Conservation (phyloP, 2,329 filamentous ascomycete genomes). For the Scleromitrula shiraiana region DNA sequence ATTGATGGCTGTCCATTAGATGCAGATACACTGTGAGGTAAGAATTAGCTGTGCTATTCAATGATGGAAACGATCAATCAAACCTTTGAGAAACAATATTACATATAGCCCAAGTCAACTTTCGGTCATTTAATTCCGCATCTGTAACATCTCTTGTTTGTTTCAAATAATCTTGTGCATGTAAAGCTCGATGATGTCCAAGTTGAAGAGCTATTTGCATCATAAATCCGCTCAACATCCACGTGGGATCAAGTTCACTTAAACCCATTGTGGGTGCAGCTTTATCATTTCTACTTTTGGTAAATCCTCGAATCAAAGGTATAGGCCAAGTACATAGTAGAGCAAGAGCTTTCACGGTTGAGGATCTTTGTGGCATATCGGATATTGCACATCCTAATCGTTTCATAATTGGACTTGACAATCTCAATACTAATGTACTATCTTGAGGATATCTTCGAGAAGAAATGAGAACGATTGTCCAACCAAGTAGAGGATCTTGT, state of each 20-base stretch:
- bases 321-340: slow-evolving; percentile 27
- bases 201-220: slow-evolving; percentile 25
- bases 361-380: slow-evolving; percentile 16
- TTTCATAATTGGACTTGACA: slow-evolving; percentile 13
- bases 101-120: slow-evolving; percentile 60
- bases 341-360: slow-evolving; percentile 22
- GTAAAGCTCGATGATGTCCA: slow-evolving; percentile 21
- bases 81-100: slow-evolving; percentile 60
- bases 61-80: not conserved
- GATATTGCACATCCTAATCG: slow-evolving; percentile 18
- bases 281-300: slow-evolving; percentile 11
- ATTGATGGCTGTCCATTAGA: slow-evolving; percentile 60
- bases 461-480: slow-evolving; percentile 56
- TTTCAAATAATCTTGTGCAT: slow-evolving; percentile 19
- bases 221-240: slow-evolving; percentile 25
- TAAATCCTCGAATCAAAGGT: slow-evolving; percentile 18
- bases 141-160: slow-evolving; percentile 16
- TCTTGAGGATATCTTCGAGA: slow-evolving; percentile 51
- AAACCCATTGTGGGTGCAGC: slow-evolving; percentile 7
- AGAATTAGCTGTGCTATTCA: not conserved
- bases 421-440: slow-evolving; percentile 37
- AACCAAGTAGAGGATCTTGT: slow-evolving; percentile 56
- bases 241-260: slow-evolving; percentile 19
- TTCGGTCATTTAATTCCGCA: slow-evolving; percentile 38
- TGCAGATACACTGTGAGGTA: slow-evolving; percentile 46